Evolutionary conservation across 1,284 basidiomycete genomes (phyloP).

Genomic region (Ustilago lituana): DNA sequence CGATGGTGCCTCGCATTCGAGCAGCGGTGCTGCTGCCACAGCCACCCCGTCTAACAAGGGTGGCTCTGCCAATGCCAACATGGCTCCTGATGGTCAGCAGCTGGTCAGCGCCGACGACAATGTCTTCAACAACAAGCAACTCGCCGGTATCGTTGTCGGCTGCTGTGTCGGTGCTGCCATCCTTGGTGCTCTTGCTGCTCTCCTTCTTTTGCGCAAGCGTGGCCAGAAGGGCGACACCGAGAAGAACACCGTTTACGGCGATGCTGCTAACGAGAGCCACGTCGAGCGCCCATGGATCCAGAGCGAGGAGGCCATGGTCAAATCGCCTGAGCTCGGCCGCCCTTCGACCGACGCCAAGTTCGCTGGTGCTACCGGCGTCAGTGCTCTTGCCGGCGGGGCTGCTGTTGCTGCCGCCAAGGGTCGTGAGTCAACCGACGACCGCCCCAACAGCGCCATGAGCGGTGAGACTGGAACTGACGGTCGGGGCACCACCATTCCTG

Average conservation of each 20-base stretch:
- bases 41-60: constrained; percentile 9
- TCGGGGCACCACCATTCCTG: constrained; percentile 57
- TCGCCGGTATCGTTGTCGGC: constrained; percentile 58
- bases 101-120: constrained; percentile 31
- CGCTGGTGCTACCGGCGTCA: constrained; percentile 35
- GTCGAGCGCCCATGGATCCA: constrained; percentile 55
- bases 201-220: constrained; percentile 42
- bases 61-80: constrained; percentile 12
- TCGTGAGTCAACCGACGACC: constrained; percentile 39
- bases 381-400: constrained; percentile 37
- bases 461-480: constrained; percentile 54
- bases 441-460: constrained; percentile 51
- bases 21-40: constrained; percentile 15
- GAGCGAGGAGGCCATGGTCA: constrained; percentile 49
- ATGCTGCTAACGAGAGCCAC: constrained; percentile 38
- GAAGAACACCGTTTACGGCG: constrained; percentile 36
- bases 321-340: constrained; percentile 35
- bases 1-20: constrained; percentile 9
- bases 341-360: constrained; percentile 42
- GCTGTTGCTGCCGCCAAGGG: constrained; percentile 41
- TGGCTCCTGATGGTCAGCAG: constrained; percentile 31
- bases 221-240: constrained; percentile 32
- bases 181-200: constrained; percentile 49
- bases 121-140: constrained; percentile 29
- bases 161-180: constrained; percentile 53